Percentiles rank a stretch among this genome's conserved stretches.
phyloP scores from a whole-genome alignment of 2,329 filamentous ascomycete species.

The Cladosporium sp. region DNA sequence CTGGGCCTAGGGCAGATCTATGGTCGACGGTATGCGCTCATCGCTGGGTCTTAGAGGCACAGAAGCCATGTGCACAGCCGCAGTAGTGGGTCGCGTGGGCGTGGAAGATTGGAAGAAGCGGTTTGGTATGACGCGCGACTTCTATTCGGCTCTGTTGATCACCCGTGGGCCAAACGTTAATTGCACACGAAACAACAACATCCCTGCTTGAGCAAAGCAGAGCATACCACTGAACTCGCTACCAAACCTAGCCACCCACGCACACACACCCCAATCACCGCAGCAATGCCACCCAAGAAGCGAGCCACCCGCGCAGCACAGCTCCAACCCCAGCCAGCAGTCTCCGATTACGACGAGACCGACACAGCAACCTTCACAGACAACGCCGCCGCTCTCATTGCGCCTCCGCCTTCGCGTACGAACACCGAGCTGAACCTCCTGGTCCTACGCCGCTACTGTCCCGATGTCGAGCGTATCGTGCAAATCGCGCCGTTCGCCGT shows the following conservation, averaged over 20 bases:
- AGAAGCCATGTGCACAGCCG: not conserved
- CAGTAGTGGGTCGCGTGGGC: slow-evolving; percentile 15
- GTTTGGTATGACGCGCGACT: slow-evolving; percentile 8
- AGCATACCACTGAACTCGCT: not conserved
- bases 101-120: slow-evolving; percentile 11
- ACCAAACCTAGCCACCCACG: not conserved
- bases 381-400: slow-evolving; percentile 30
- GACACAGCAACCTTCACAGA: slow-evolving; percentile 39
- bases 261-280: not conserved
- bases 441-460: slow-evolving; percentile 79
- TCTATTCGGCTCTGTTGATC: slow-evolving; percentile 4
- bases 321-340: slow-evolving; percentile 21
- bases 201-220: not conserved
- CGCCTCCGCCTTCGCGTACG: slow-evolving; percentile 58
- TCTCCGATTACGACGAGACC: slow-evolving; percentile 52
- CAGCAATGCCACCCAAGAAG: slow-evolving; percentile 15
- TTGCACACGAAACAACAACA: not conserved
- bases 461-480: slow-evolving; percentile 70
- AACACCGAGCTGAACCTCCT: slow-evolving; percentile 86
- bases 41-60: not conserved
- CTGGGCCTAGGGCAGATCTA: slow-evolving; percentile 3
- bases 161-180: not conserved
- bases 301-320: slow-evolving; percentile 8
- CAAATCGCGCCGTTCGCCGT: slow-evolving; percentile 83
- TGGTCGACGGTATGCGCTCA: slow-evolving; percentile 9